A percentile compares a stretch with the other conserved stretches of the same genome.
phyloP scores from a whole-genome alignment of 116 monocot genomes.

The Zostera marina region DNA sequence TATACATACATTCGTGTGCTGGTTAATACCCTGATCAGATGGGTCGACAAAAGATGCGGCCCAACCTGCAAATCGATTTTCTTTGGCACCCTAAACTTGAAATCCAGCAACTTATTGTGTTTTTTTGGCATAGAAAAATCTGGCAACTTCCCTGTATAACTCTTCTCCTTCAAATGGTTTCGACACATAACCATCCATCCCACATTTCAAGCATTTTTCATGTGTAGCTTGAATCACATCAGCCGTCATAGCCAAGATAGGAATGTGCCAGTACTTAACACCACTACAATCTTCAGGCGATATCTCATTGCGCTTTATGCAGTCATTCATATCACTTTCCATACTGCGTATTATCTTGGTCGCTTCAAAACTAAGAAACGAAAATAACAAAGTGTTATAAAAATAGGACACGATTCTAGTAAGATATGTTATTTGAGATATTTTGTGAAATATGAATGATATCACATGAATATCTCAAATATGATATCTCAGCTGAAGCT shows the following conservation, averaged over 20 bases:
- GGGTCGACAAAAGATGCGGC: no score
- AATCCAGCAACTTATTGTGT: constrained; percentile 14
- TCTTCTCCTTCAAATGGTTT: constrained; percentile 98
- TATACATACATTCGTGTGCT: no score
- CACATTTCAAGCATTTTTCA: constrained; percentile 61
- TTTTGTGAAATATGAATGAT: no score
- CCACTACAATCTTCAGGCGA: constrained; percentile 18
- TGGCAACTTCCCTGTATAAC: constrained; percentile 72
- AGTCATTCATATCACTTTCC: constrained; percentile 45
- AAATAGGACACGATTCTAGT: no score
- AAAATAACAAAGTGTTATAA: neutral
- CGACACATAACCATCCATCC: constrained; percentile 97
- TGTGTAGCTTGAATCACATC: constrained; percentile 95
- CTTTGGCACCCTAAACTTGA: no score
- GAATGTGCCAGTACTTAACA: constrained; percentile 45
- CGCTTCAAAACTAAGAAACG: constrained; percentile 57
- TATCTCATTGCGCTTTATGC: constrained; percentile 30
- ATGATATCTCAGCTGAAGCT: no score
- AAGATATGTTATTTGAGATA: no score
- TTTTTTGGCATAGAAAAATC: constrained; percentile 51
- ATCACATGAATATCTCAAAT: no score
- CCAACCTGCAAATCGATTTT: no score
- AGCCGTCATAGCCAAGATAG: constrained; percentile 94
- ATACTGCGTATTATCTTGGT: constrained; percentile 64
- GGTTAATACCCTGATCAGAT: no score